Base-by-base conservation (phyloP, 345 rosid genomes). In the Cardamine occulta region DNA sequence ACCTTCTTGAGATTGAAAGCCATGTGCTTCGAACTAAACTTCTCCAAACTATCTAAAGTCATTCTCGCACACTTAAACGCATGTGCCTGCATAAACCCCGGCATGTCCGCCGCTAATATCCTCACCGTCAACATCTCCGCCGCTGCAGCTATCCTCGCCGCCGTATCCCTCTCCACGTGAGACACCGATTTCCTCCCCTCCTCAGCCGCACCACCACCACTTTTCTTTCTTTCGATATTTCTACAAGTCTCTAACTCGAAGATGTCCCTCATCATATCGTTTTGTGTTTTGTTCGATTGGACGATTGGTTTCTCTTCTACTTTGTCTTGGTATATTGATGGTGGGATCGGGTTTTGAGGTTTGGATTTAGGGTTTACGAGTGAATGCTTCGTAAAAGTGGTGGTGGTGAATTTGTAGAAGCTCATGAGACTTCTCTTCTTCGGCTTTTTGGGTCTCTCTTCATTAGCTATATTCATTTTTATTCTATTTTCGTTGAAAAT, bases 1-100 rank as follows among this genome's bases (percentile, higher is more conserved):
- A 89, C 98, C 98, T 87, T 91, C 83, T 93, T 93, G 59, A 91
- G 86, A 84, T 89, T 88, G 71, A 79, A 88, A 80, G 98, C 98
- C 82, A 91, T 83, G 84, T 87, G 91, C 68, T 79, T 91, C 21
- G 96, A 47, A 86, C 98, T 93, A 54, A 89, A 89, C 66, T 82
- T 86, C 79, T 89, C 96, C 82, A 86, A 88, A 79, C 88, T 80
- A 70, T 91, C 93, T 28, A 81, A 86, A 24, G 88, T 88, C 68
- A 74, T 80, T 55, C 98, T 85, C 11, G 97, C 93, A 69, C 92
- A 91, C 70, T 89, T 79, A 61, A 93, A 89, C 61, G 97, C 98
- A 82, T 89, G 98, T 32, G 81, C 88, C 68, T 91, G 98, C 98
- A 93, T 93, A 83, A 80, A 86, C 52, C 85, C 93, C 26, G 97